Evolutionary conservation across 805 yeast species (phyloP), one percentile per base, ranked within the genome.

Genomic region (Barnettozyma siamensis): DNA sequence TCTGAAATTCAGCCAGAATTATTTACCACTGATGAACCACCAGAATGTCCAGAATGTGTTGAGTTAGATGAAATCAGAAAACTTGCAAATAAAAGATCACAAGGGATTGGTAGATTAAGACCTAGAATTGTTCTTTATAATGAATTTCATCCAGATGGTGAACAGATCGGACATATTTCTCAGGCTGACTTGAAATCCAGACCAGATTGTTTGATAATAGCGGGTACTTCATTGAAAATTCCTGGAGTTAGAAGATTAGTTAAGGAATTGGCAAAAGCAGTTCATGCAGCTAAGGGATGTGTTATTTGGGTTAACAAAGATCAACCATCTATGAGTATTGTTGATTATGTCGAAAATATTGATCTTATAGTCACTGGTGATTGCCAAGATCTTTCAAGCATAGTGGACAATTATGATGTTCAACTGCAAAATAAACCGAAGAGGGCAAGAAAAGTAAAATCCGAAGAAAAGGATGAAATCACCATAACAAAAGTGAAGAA

Each of bases 91-190:
- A 64, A 85, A 64, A 78, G 80, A 51, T 65, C 65, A 40, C 89
- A 64, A 68, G 88, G 73, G 2, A 56, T 73, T 6, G 88, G 88
- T 4, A 65, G 72, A 38, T 55, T 81, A 31, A 66, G 86, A 44
- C 88, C 88, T 2, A 64, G 83, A 49, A 76, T 81, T 23, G 84
- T 81, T 3, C 58, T 81, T 9, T 81, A 89, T 67, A 72, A 85
- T 66, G 87, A 88, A 53, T 69, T 72, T 42, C 85, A 88, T 56
- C 95, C 95, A 1, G 95, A 88, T 58, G 88, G 93, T 46, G 95
- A 91, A 34, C 75, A 82, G 23, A 87, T 88, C 36, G 95, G 95
- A 1, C 76, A 78, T 39, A 75, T 84, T 4, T 74, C 88, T 5
- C 82, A 82, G 15, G 49, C 69, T 2, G 96, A 88, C 59, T 60